Evolutionary conservation across 345 rosid genomes (phyloP).

Genomic region (Nasturtium officinale): DNA sequence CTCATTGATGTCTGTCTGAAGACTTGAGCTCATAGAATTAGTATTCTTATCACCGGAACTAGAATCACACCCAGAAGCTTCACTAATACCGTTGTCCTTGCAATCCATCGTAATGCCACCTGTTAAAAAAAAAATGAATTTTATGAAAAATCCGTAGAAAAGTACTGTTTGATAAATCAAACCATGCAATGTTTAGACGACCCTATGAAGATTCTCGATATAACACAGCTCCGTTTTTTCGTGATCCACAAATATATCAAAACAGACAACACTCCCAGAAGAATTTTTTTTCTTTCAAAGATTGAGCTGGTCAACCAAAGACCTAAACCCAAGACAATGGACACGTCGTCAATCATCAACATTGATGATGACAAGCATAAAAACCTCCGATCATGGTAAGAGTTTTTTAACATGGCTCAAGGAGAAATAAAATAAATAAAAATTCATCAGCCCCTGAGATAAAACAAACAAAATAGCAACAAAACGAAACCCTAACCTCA

Average conservation of each 20-base stretch:
- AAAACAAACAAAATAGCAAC: background rate
- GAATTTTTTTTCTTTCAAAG: no score
- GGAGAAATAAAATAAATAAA: background rate
- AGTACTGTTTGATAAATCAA: constrained; percentile 36
- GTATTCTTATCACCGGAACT: constrained; percentile 29
- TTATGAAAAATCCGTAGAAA: constrained; percentile 24
- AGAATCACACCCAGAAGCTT: constrained; percentile 27
- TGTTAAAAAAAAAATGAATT: constrained; percentile 16
- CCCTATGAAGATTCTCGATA: constrained; percentile 32
- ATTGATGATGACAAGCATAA: constrained; percentile 35
- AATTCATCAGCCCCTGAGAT: background rate
- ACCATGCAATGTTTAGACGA: constrained; percentile 20
- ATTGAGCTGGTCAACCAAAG: constrained; percentile 23
- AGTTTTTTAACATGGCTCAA: constrained; percentile 10
- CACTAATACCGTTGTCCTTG: constrained; percentile 34
- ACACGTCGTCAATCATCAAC: constrained; percentile 40
- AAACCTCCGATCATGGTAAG: constrained; percentile 15
- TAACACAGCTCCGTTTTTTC: constrained; percentile 40
- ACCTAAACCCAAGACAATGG: constrained; percentile 40
- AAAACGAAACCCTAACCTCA: constrained; percentile 45
- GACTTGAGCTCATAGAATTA: constrained; percentile 27
- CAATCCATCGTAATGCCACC: constrained; percentile 36
- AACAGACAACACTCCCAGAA: constrained; percentile 17
- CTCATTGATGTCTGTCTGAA: constrained; percentile 23
- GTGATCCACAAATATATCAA: constrained; percentile 30